phyloP scores from a whole-genome alignment of 2,329 filamentous ascomycete species.

The Colletotrichum sp. region DNA sequence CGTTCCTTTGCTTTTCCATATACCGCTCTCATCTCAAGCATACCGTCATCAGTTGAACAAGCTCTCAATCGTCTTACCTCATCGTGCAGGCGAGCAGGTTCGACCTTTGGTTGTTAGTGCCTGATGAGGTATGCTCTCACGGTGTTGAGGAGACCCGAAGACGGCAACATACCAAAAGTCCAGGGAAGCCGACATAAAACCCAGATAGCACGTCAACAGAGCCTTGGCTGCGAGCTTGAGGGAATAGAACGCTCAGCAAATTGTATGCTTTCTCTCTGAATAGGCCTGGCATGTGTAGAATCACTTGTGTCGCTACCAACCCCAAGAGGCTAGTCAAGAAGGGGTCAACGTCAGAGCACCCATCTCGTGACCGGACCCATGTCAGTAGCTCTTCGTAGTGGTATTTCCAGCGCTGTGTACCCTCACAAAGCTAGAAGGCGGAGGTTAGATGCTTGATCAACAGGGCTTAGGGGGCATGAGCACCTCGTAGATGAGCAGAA shows the following conservation, averaged over 20 bases:
- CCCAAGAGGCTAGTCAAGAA: neutral
- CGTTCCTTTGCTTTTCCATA: neutral
- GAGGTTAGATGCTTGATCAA: neutral
- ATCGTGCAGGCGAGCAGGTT: neutral
- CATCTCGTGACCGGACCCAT: neutral
- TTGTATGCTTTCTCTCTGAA: neutral
- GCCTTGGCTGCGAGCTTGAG: neutral
- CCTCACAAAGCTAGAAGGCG: neutral
- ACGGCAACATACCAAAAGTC: neutral
- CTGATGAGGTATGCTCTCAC: neutral
- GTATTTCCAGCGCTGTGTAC: neutral
- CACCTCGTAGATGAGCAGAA: neutral
- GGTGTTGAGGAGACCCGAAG: neutral
- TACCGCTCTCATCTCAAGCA: neutral
- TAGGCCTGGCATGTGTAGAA: neutral
- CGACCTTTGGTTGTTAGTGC: neutral
- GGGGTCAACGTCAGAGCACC: neutral
- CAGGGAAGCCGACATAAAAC: neutral
- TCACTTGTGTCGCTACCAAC: neutral
- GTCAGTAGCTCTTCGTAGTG: neutral
- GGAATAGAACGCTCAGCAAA: neutral
- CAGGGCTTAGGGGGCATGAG: rapidly evolving
- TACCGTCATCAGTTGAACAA: neutral
- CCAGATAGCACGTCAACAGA: neutral
- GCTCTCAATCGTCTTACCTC: neutral